Evolutionary conservation across 768 basidiomycete genomes (phyloP).

Genomic region (Harrya chromipes): DNA sequence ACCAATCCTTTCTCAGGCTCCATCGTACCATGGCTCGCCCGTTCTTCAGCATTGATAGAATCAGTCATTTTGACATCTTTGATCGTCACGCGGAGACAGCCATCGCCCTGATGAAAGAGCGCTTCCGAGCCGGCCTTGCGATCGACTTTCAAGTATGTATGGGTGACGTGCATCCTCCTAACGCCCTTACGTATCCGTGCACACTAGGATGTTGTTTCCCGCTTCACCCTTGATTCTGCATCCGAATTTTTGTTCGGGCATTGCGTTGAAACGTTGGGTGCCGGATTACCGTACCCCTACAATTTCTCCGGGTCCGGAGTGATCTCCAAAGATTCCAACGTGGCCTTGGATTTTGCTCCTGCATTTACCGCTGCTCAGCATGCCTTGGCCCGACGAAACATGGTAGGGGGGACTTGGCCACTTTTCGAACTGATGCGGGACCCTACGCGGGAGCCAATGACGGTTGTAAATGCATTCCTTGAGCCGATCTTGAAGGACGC

Average conservation of each 20-base stretch:
- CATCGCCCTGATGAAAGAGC: constrained; percentile 40
- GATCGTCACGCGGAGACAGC: constrained; percentile 51
- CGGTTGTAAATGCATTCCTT: constrained; percentile 37
- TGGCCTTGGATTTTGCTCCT: constrained; percentile 26
- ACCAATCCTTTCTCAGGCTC: constrained; percentile 37
- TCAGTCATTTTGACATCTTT: constrained; percentile 63
- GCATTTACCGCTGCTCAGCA: constrained; percentile 37
- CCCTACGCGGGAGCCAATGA: constrained; percentile 32
- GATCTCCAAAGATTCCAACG: constrained; percentile 11
- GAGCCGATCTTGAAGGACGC: constrained; percentile 39
- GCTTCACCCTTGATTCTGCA: constrained; percentile 52
- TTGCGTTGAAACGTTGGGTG: constrained; percentile 38
- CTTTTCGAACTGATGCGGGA: constrained; percentile 37
- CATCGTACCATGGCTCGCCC: constrained; percentile 69
- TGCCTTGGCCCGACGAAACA: constrained; percentile 26
- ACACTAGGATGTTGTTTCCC: constrained; percentile 40
- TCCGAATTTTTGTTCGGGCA: constrained; percentile 51
- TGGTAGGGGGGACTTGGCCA: constrained; percentile 39
- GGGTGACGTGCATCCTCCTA: not conserved
- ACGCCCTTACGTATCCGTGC: not conserved
- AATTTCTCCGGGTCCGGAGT: constrained; percentile 10
- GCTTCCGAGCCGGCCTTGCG: constrained; percentile 45
- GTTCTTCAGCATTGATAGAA: constrained; percentile 61
- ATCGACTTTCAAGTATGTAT: constrained; percentile 56
- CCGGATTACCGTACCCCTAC: constrained; percentile 38